Percentiles rank a stretch among this genome's conserved stretches.
Evolutionary conservation across 352 stramenopile genomes (phyloP).

Genomic region (Pythium brassicae): DNA sequence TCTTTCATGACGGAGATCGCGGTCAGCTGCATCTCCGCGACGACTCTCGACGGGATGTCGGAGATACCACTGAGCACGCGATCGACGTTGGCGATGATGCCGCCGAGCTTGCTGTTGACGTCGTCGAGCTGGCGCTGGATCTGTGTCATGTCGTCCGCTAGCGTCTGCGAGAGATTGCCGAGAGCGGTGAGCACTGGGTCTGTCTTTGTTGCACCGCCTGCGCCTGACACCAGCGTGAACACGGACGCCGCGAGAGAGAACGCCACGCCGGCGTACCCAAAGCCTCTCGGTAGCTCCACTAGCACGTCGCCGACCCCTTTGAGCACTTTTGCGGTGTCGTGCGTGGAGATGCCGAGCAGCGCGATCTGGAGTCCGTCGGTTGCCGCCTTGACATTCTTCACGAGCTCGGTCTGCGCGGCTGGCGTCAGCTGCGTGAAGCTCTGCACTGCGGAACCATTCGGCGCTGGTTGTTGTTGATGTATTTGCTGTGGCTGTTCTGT

Average conservation of each 20-base stretch:
- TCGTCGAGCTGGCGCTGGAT: conserved; percentile 25
- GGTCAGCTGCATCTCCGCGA: conserved; percentile 47
- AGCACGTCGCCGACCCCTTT: conserved; percentile 38
- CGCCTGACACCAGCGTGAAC: conserved; percentile 16
- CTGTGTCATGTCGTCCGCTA: conserved; percentile 20
- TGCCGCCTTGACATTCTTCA: conserved; percentile 31
- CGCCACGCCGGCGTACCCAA: conserved; percentile 32
- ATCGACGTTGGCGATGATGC: conserved; percentile 32
- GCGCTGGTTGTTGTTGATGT: not conserved
- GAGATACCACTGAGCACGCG: conserved; percentile 30
- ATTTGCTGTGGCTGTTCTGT: not conserved
- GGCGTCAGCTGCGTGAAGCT: conserved; percentile 15
- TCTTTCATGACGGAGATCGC: conserved; percentile 42
- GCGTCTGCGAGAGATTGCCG: conserved; percentile 19
- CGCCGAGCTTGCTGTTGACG: conserved; percentile 21
- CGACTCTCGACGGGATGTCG: conserved; percentile 29
- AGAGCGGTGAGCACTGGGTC: conserved; percentile 31
- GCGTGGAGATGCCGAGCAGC: conserved; percentile 18
- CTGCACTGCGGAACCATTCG: not conserved
- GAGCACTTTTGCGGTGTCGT: conserved; percentile 31
- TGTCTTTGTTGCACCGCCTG: conserved; percentile 3
- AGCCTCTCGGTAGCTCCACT: conserved; percentile 23
- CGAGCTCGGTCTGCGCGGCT: conserved; percentile 4
- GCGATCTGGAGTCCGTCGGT: conserved; percentile 44
- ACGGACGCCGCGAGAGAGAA: conserved; percentile 41